Conservation (phyloP, 345 rosid species). For the Eucalyptus cloeziana region DNA sequence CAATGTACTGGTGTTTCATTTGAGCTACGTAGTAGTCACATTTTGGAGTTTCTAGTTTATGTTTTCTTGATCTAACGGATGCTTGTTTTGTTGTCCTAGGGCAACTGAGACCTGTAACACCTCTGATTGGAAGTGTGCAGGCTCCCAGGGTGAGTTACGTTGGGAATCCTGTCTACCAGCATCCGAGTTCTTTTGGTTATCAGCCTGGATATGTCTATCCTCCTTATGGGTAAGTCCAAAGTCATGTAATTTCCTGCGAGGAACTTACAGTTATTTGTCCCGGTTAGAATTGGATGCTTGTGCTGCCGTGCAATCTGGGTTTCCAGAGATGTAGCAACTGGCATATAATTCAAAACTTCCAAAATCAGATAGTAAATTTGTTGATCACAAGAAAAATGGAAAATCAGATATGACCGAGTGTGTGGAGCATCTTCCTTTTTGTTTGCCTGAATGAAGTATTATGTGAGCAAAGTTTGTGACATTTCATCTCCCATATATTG, state of each 20-base stretch:
- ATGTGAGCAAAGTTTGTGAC: background rate
- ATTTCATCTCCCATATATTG: background rate
- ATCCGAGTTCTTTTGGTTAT: background rate
- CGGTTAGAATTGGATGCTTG: background rate
- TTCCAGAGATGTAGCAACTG: background rate
- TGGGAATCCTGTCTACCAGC: background rate
- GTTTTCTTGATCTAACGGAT: background rate
- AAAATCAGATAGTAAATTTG: background rate
- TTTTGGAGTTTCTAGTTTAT: background rate
- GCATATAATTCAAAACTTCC: background rate
- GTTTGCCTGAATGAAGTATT: background rate
- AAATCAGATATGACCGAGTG: background rate
- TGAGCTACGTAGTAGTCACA: background rate
- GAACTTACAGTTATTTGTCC: background rate
- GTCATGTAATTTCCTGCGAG: background rate
- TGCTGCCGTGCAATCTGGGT: background rate
- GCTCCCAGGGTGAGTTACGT: background rate
- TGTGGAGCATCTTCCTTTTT: background rate
- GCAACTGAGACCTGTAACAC: conserved; percentile 1
- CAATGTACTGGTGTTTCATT: background rate
- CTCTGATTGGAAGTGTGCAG: conserved; percentile 1
- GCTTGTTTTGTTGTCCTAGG: background rate
- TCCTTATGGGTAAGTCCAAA: conserved; percentile 11
- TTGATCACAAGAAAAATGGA: background rate
- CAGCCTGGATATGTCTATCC: conserved; percentile 3